Conservation (phyloP, 139 green algal species). For the Chlamydomonas sp. region DNA sequence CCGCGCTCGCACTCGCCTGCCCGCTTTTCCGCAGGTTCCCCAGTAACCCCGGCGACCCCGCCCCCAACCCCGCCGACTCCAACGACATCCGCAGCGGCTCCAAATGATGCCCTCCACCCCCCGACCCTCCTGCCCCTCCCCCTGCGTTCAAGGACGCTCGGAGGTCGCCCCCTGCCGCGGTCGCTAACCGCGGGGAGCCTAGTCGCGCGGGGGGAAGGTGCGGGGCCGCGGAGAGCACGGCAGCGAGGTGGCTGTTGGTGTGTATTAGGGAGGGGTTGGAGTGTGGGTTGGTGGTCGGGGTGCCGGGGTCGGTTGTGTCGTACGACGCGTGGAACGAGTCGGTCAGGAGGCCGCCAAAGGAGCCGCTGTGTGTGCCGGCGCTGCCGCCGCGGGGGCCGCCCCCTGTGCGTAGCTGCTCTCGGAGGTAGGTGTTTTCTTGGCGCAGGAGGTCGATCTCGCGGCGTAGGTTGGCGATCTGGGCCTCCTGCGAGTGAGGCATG, state of each 20-base stretch:
- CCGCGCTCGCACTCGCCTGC: neutral
- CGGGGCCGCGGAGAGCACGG: too few relatives aligned
- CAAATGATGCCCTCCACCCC: neutral
- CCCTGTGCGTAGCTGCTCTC: conserved; percentile 52
- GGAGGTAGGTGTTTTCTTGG: conserved; percentile 61
- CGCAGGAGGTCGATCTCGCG: conserved; percentile 85
- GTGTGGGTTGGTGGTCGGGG: too few relatives aligned
- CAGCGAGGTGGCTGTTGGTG: too few relatives aligned
- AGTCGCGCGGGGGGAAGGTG: too few relatives aligned
- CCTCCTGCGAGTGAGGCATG: conserved; percentile 48
- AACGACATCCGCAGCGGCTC: conserved; percentile 30
- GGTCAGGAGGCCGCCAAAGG: too few relatives aligned
- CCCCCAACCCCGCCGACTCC: neutral
- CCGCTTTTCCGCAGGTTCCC: neutral
- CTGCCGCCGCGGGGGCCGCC: neutral
- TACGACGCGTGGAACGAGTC: too few relatives aligned
- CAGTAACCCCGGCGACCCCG: neutral
- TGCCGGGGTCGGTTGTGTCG: too few relatives aligned
- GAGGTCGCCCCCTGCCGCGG: too few relatives aligned
- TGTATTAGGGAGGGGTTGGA: too few relatives aligned
- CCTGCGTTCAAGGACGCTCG: too few relatives aligned
- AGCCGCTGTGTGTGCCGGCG: neutral
- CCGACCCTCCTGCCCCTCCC: too few relatives aligned
- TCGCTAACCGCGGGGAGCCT: too few relatives aligned
- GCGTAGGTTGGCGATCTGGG: conserved; percentile 64